Percentiles rank a stretch among this genome's conserved stretches.
phyloP scores from a whole-genome alignment of 352 stramenopile genomes.

The Phytophthora cryptogea region DNA sequence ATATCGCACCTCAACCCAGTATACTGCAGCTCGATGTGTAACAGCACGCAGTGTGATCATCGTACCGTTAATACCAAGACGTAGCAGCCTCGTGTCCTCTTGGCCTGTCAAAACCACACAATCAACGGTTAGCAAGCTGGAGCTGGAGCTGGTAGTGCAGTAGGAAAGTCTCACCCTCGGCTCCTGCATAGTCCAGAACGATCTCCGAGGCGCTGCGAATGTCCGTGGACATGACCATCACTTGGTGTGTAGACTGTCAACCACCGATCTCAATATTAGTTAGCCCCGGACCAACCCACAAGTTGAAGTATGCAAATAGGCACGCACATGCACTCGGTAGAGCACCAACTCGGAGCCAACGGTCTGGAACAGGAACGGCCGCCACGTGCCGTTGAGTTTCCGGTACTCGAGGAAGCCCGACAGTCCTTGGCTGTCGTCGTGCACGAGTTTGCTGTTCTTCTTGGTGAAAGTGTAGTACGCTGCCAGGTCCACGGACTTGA shows the following conservation, averaged over 20 bases:
- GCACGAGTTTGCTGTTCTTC: conserved; percentile 45
- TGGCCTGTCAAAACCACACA: conserved; percentile 6
- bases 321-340: conserved; percentile 68
- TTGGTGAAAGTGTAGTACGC: conserved; percentile 73
- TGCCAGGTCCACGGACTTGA: conserved; percentile 48
- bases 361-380: conserved; percentile 80
- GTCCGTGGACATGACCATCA: conserved; percentile 74
- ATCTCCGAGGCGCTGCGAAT: conserved; percentile 69
- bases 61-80: conserved; percentile 67
- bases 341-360: conserved; percentile 68
- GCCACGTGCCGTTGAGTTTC: conserved; percentile 73
- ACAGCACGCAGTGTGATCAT: conserved; percentile 72
- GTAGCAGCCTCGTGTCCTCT: conserved; percentile 49
- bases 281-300: conserved; percentile 1
- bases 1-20: conserved; percentile 68
- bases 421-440: conserved; percentile 47
- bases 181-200: conserved; percentile 38
- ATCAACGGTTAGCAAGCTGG: neutral
- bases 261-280: neutral
- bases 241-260: conserved; percentile 64
- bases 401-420: conserved; percentile 74
- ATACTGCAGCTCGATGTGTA: conserved; percentile 62
- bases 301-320: conserved; percentile 2
- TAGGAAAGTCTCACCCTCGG: conserved; percentile 12
- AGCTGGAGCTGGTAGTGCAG: neutral